phyloP scores from a whole-genome alignment of 257 asterid species.

The Solanum peruvianum region DNA sequence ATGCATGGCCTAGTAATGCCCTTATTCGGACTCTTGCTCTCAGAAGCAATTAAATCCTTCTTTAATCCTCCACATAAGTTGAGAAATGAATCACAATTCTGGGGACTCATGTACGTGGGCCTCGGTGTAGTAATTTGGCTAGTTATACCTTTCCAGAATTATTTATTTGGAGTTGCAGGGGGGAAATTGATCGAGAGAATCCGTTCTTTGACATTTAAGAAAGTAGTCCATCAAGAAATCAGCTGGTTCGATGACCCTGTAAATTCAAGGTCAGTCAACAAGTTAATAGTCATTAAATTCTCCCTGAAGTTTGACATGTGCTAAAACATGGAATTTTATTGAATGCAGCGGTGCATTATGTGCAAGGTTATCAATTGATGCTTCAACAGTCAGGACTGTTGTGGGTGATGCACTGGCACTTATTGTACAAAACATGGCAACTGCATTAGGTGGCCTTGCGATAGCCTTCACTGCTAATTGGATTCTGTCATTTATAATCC shows the following conservation, averaged over 20 bases:
- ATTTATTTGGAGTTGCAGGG: slow-evolving; percentile 21
- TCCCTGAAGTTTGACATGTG: background rate
- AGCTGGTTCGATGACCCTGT: slow-evolving; percentile 22
- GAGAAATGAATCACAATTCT: slow-evolving; percentile 9
- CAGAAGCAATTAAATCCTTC: slow-evolving; percentile 11
- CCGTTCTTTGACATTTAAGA: slow-evolving; percentile 9
- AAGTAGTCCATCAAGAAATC: slow-evolving; percentile 11
- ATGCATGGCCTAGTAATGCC: slow-evolving; percentile 12
- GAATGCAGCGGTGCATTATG: slow-evolving; percentile 16
- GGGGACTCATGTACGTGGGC: slow-evolving; percentile 15
- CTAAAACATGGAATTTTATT: background rate
- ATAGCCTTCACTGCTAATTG: slow-evolving; percentile 19
- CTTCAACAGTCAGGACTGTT: slow-evolving; percentile 8
- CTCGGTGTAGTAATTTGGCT: slow-evolving; percentile 7
- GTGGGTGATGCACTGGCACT: slow-evolving; percentile 9
- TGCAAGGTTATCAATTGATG: slow-evolving; percentile 16
- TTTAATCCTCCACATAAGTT: slow-evolving; percentile 11
- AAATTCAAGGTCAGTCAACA: slow-evolving; percentile 15
- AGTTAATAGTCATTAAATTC: background rate
- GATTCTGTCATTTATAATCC: slow-evolving; percentile 11
- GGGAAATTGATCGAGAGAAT: slow-evolving; percentile 11
- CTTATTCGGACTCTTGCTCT: slow-evolving; percentile 7
- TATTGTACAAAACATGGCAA: slow-evolving; percentile 17
- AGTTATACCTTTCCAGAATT: slow-evolving; percentile 5
- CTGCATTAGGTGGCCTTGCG: slow-evolving; percentile 12